Evolutionary conservation across 2,329 filamentous ascomycete genomes (phyloP).

Genomic region (Aspergillus pseudoviridinutans): DNA sequence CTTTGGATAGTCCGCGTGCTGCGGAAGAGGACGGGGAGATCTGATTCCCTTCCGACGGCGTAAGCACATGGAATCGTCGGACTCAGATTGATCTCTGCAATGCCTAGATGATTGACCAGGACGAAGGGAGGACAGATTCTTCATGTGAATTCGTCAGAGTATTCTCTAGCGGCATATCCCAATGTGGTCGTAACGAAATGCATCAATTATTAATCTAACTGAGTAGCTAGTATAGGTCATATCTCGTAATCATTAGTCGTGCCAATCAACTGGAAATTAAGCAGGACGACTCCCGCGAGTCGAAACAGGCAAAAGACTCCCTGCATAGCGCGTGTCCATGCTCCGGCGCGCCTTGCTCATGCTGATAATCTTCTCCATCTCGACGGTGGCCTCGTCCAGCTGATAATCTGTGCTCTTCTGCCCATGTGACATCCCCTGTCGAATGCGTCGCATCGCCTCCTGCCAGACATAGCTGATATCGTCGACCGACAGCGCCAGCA

Average conservation of each 20-base stretch:
- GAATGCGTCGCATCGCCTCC: conserved; percentile 18
- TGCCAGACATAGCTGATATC: conserved; percentile 34
- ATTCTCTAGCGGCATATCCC: not conserved
- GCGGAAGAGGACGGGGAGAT: not conserved
- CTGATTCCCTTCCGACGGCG: not conserved
- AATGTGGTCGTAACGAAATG: not conserved
- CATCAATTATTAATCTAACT: not conserved
- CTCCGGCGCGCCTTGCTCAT: conserved; percentile 20
- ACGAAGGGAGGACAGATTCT: not conserved
- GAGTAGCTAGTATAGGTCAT: not conserved
- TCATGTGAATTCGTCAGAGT: not conserved
- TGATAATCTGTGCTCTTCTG: not conserved
- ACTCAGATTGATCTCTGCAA: not conserved
- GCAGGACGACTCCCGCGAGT: conserved; percentile 17
- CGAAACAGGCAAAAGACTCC: conserved; percentile 24
- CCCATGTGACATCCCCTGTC: conserved; percentile 21
- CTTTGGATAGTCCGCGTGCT: not conserved
- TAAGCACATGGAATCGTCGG: not conserved
- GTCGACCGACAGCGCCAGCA: conserved; percentile 45
- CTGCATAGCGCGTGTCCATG: conserved; percentile 21
- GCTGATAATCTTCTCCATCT: conserved; percentile 26
- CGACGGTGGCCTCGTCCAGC: conserved; percentile 9
- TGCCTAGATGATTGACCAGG: not conserved
- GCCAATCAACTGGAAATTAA: not conserved
- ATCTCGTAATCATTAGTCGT: not conserved